Base-by-base conservation (phyloP, 2,329 filamentous ascomycete species). In the Tolypocladium album region DNA sequence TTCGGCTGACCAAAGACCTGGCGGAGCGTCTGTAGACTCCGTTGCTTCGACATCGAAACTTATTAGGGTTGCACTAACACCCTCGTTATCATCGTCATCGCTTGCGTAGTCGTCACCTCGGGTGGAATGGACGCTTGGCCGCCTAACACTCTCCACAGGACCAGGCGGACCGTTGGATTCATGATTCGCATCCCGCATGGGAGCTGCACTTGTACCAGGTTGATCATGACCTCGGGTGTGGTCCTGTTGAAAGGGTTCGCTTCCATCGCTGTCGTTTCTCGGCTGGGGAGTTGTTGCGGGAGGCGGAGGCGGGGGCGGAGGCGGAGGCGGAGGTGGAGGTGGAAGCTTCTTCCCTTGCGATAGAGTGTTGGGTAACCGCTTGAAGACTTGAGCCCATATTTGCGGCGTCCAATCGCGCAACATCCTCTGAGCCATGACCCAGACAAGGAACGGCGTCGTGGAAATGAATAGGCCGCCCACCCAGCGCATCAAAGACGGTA, bases 21-120 rank as follows among this genome's bases (percentile, higher is more conserved):
- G 72, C 1, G 79, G 78, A 3, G 76, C 75, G 56, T 82, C 79
- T 3, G 74, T 76, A 0, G 80, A 74, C 55, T 84, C 82, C 4
- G 77, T 79, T 0, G 82, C 79, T 63, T 86, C 83, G 36, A 85
- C 82, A 60, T 86, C 83, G 60, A 86, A 85, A 63, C 81, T 84
- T 58, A 86, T 84, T 6, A 85, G 71, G 0, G 82, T 84, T 1
- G 82, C 78, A 59, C 78, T 82, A 31, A 84, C 72, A 56, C 79
- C 75, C 56, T 83, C 82, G 17, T 79, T 74, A 20, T 82, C 82
- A 56, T 84, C 82, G 58, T 85, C 82, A 55, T 85, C 83, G 15
- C 76, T 82, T 13, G 74, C 78, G 61, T 80, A 82, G 47, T 83
- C 82, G 60, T 81, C 79, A 17, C 74, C 78, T n/a, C 78, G 70